These are phyloP conservation scores for Knoxia roxburghii DNA, from an alignment of 257 asterid species.

Conservation along the genomic window DNA sequence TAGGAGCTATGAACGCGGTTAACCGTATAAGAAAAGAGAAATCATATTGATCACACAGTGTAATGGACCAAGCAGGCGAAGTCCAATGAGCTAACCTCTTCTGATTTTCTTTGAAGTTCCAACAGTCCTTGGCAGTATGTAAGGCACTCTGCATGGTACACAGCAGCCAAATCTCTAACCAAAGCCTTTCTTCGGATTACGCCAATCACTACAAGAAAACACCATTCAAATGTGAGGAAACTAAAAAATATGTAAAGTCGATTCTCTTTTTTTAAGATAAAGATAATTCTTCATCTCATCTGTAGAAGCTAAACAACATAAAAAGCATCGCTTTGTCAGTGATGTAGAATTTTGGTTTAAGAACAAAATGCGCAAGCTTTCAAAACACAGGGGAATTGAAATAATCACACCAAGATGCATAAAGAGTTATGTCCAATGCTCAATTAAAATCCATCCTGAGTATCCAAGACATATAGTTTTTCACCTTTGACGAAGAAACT, in stretches of 20 bases:
- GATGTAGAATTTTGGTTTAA: background rate
- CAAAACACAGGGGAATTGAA: background rate
- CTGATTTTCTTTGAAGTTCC: slow-evolving; percentile 74
- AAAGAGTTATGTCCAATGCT: no score
- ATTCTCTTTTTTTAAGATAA: background rate
- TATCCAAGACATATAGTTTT: background rate
- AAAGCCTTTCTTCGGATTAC: slow-evolving; percentile 80
- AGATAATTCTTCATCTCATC: background rate
- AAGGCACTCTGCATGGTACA: slow-evolving; percentile 92
- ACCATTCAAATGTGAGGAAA: background rate
- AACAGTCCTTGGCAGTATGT: slow-evolving; percentile 79
- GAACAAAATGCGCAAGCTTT: background rate
- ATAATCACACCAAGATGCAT: background rate
- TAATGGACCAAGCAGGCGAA: background rate
- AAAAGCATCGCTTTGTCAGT: background rate
- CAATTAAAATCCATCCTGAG: background rate
- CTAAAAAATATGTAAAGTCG: background rate
- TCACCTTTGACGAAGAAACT: background rate
- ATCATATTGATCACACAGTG: background rate
- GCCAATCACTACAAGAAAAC: slow-evolving; percentile 63
- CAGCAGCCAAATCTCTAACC: slow-evolving; percentile 83
- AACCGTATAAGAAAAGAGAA: background rate
- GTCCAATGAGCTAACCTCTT: slow-evolving; percentile 50
- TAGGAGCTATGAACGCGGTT: background rate
- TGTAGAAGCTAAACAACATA: background rate